Percentiles rank a stretch among this genome's conserved stretches.
These are phyloP conservation scores for Hypoxylon rubiginosum DNA, from an alignment of 2,329 filamentous ascomycete genomes.

Conservation along the genomic window DNA sequence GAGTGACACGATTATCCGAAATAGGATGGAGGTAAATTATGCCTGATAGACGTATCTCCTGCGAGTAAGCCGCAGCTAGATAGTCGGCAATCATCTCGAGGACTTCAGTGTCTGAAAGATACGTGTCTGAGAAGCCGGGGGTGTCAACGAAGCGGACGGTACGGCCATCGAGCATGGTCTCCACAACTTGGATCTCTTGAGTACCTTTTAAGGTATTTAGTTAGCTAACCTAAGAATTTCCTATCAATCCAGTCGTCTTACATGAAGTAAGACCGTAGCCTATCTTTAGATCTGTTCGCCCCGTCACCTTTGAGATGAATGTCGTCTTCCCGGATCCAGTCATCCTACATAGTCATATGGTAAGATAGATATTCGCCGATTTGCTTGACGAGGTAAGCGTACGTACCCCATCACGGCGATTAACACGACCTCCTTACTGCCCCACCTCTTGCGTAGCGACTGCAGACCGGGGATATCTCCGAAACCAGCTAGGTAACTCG, in stretches of 20 bases:
- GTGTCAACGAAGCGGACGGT: slow-evolving; percentile 27
- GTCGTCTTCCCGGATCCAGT: slow-evolving; percentile 38
- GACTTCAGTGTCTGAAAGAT: slow-evolving; percentile 21
- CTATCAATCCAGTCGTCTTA: neutral
- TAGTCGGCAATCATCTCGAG: slow-evolving; percentile 22
- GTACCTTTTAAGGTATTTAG: slow-evolving; percentile 18
- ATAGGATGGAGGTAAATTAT: slow-evolving; percentile 32
- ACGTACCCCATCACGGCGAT: slow-evolving; percentile 22
- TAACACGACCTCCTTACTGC: slow-evolving; percentile 7
- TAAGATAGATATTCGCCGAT: slow-evolving; percentile 7
- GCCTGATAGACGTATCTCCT: slow-evolving; percentile 15
- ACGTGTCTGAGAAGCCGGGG: slow-evolving; percentile 33
- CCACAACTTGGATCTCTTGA: slow-evolving; percentile 17
- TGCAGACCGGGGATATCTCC: neutral
- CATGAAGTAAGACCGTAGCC: slow-evolving; percentile 31
- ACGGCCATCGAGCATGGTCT: neutral
- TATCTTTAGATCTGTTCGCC: slow-evolving; percentile 15
- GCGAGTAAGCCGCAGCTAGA: slow-evolving; percentile 16
- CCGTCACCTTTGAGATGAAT: slow-evolving; percentile 17
- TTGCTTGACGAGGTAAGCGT: neutral
- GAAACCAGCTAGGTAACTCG: neutral
- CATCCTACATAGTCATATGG: slow-evolving; percentile 16
- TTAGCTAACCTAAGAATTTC: neutral
- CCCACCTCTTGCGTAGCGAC: slow-evolving; percentile 2
- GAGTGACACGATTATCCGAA: slow-evolving; percentile 21